These are phyloP conservation scores for Forsythia suspensa DNA, from an alignment of 257 asterid genomes.

Conservation along the genomic window DNA sequence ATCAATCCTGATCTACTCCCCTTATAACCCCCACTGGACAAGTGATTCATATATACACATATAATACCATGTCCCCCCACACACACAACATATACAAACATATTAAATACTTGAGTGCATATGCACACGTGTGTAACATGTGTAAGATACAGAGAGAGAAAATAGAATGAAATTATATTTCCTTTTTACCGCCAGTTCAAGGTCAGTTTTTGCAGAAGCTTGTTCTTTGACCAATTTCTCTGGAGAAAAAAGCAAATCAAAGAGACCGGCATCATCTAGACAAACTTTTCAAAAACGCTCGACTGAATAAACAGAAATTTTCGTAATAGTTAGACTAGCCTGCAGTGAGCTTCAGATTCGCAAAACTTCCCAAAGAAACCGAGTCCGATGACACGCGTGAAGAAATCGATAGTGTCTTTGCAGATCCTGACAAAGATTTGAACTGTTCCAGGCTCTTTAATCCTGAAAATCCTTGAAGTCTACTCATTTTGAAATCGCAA, in stretches of 20 bases:
- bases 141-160: background rate
- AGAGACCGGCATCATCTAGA: background rate
- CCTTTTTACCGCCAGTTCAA: constrained; percentile 72
- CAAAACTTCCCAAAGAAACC: constrained; percentile 67
- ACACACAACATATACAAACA: constrained; percentile 7
- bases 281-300: constrained; percentile 13
- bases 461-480: constrained; percentile 68
- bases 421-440: constrained; percentile 46
- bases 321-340: constrained; percentile 36
- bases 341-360: constrained; percentile 87
- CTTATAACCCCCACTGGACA: too few relatives aligned
- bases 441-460: constrained; percentile 63
- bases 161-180: constrained; percentile 5
- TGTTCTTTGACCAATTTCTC: constrained; percentile 95
- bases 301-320: background rate
- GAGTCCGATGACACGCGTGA: constrained; percentile 53
- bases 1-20: too few relatives aligned
- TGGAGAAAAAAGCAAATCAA: constrained; percentile 25
- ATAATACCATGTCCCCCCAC: background rate
- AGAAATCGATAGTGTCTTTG: constrained; percentile 40
- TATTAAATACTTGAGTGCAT: constrained; percentile 6
- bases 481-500: constrained; percentile 54
- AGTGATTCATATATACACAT: background rate
- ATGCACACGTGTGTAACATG: background rate
- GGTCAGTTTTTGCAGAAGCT: constrained; percentile 87